Conservation (phyloP, 768 basidiomycete genomes). For the Amanita rimosa region DNA sequence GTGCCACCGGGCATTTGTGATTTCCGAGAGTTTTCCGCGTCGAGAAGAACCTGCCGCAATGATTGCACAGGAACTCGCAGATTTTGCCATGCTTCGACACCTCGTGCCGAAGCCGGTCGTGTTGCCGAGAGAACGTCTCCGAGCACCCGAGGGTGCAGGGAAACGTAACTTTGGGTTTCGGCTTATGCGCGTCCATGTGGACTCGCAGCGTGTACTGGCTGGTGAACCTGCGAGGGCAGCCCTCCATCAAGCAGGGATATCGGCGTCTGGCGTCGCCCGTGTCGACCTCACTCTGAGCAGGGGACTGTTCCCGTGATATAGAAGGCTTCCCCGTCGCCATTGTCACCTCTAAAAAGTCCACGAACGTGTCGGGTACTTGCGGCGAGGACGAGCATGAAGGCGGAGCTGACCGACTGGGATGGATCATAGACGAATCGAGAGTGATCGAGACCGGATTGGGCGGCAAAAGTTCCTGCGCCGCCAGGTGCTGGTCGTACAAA, state of each 20-base stretch:
- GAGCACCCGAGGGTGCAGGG: slow-evolving; percentile 44
- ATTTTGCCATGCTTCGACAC: slow-evolving; percentile 46
- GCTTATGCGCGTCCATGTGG: slow-evolving; percentile 44
- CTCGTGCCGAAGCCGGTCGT: slow-evolving; percentile 46
- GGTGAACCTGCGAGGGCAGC: slow-evolving; percentile 38
- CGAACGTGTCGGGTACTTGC: neutral
- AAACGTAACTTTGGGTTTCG: slow-evolving; percentile 35
- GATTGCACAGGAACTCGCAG: slow-evolving; percentile 41
- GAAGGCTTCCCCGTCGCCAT: neutral
- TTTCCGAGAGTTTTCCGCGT: slow-evolving; percentile 39
- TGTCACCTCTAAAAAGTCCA: neutral
- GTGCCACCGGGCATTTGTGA: slow-evolving; percentile 44
- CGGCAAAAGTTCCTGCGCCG: slow-evolving; percentile 2
- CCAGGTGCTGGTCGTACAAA: slow-evolving; percentile 4
- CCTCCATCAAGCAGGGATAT: slow-evolving; percentile 35
- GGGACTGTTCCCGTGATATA: slow-evolving; percentile 21
- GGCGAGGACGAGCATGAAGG: slow-evolving; percentile 10
- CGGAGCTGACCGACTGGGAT: slow-evolving; percentile 8
- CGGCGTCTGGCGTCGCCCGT: slow-evolving; percentile 24
- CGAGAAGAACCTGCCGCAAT: slow-evolving; percentile 44
- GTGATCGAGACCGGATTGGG: neutral
- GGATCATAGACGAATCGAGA: slow-evolving; percentile 3
- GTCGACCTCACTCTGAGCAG: slow-evolving; percentile 21
- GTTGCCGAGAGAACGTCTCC: slow-evolving; percentile 44
- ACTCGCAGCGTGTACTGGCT: slow-evolving; percentile 44